A percentile compares a stretch with the other conserved stretches of the same genome.
phyloP scores from a whole-genome alignment of 106 monocot species.

The Xerophyta viscosa region DNA sequence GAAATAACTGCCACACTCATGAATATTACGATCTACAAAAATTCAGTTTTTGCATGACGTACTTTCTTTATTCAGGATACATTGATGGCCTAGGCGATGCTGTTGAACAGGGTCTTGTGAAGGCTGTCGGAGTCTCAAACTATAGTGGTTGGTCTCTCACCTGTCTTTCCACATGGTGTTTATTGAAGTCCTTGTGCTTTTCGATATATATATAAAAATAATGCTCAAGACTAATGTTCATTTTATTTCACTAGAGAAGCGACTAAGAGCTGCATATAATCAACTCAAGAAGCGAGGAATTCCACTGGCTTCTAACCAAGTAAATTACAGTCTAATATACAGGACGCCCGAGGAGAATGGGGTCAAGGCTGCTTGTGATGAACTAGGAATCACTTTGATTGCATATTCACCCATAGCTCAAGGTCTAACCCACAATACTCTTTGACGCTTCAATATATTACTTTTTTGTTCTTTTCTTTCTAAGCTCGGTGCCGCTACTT shows the following conservation, averaged over 20 bases:
- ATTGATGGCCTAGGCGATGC: conserved; percentile 99
- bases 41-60: too few relatives aligned
- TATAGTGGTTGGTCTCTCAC: conserved; percentile 56
- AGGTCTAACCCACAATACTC: conserved; percentile 22
- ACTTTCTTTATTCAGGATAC: conserved; percentile 43
- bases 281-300: conserved; percentile 82
- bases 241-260: conserved; percentile 44
- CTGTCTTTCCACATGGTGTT: neutral
- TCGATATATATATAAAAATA: too few relatives aligned
- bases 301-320: conserved; percentile 92
- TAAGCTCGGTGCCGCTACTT: too few relatives aligned
- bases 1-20: too few relatives aligned
- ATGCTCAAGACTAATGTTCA: neutral
- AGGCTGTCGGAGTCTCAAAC: conserved; percentile 97
- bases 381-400: conserved; percentile 87
- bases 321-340: conserved; percentile 96
- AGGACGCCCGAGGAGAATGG: conserved; percentile 87
- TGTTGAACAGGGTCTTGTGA: conserved; percentile 88
- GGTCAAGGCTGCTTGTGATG: conserved; percentile 91
- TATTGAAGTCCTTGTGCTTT: too few relatives aligned
- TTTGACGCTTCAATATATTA: too few relatives aligned
- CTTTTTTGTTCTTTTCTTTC: too few relatives aligned
- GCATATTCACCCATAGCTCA: conserved; percentile 98
- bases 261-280: conserved; percentile 80
- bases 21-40: neutral